Base-by-base conservation (phyloP, 345 rosid species). In the Ceriops decandra region DNA sequence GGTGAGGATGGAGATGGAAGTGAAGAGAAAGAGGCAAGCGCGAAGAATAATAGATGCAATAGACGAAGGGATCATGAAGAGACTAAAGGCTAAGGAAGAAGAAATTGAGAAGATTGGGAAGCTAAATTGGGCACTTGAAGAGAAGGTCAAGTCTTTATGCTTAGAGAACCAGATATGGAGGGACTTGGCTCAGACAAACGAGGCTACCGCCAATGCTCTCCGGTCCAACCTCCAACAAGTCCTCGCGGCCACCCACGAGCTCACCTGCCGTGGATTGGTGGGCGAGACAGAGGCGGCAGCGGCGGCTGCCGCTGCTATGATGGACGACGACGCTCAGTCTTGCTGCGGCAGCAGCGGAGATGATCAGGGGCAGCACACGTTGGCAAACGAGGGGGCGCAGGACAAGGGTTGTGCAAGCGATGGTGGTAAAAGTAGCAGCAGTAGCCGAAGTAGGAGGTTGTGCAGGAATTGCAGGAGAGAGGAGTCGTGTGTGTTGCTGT, bases 91-190 rank as follows among this genome's bases (percentile, higher is more conserved):
- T 6, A 92, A 92, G 38, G 98, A 92, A 53, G 96, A 89, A 51
- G 96, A 92, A 56, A 81, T 86, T 15, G 86, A 84, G 2, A 77
- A 86, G 65, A 84, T 92, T 16, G 84, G 84, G 8, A 84, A 86
- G 52, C 21, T 89, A 26, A 92, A 89, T 73, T 78, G 82, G 85
- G 92, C 87, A 7, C 83, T 92, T 2, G 90, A 89, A 74, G 93
- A 92, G 72, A 73, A 79, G 7, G 79, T 89, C 6, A 88, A 82
- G 69, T 81, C 92, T 4, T 76, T 89, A 20, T 82, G 82, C 57
- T 51, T 84, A 2, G 98, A 92, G 82, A 92, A 88, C 27, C 96
- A 92, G 76, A 81, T 89, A 35, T 92, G 98, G 98, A 72, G 90
- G 63, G 93, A 89, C 42, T 72, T 89, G 61, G 98, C 98, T 21